Evolutionary conservation across 2,329 filamentous ascomycete species (phyloP).

Genomic region (Pezicula rhizophila): DNA sequence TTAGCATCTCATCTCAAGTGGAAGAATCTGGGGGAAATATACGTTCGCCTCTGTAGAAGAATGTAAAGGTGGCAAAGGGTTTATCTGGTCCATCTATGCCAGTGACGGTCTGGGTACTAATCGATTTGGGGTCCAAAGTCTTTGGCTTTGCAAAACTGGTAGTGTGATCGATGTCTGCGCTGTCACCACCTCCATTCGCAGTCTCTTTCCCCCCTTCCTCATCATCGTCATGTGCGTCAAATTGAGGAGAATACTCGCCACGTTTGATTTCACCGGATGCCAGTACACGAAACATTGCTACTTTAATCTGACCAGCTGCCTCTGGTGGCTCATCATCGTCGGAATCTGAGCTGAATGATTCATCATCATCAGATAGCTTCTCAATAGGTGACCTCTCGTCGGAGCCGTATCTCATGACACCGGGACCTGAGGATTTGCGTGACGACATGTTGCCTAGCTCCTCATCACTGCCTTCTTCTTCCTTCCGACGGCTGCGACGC

Average conservation of each 20-base stretch:
- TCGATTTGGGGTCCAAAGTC: conserved; percentile 90
- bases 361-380: conserved; percentile 57
- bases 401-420: conserved; percentile 74
- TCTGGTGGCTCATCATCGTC: conserved; percentile 83
- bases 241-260: conserved; percentile 96
- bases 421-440: conserved; percentile 26
- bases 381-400: conserved; percentile 72
- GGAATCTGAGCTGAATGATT: conserved; percentile 70
- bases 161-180: conserved; percentile 88
- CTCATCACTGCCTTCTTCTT: conserved; percentile 39
- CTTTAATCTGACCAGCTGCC: conserved; percentile 95
- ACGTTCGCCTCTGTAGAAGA: conserved; percentile 95
- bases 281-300: conserved; percentile 89
- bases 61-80: conserved; percentile 94
- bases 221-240: conserved; percentile 93
- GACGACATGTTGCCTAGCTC: conserved; percentile 32
- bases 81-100: conserved; percentile 94
- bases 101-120: conserved; percentile 98
- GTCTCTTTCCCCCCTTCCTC: conserved; percentile 51
- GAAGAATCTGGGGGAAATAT: conserved; percentile 36
- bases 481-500: conserved; percentile 59
- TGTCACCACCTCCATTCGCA: conserved; percentile 52
- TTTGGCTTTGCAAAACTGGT: conserved; percentile 98
- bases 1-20: conserved; percentile 10
- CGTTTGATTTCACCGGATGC: conserved; percentile 96